Conservation (phyloP, 352 stramenopile genomes). For the Pythium diclinum region DNA sequence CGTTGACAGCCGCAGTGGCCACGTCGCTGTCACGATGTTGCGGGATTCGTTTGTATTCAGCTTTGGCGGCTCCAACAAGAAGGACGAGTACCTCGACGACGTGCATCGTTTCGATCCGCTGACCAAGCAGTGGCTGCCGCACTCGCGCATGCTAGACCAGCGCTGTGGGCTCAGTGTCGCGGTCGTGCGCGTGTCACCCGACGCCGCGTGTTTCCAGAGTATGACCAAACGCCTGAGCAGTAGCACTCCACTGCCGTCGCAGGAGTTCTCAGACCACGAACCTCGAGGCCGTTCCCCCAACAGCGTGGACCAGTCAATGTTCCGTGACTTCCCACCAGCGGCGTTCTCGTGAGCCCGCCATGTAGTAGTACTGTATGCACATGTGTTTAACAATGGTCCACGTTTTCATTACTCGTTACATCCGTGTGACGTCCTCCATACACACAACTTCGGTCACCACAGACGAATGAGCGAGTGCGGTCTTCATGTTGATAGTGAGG, state of each 20-base stretch:
- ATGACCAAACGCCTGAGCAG: background rate
- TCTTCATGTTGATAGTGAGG: background rate
- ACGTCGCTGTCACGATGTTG: slow-evolving; percentile 57
- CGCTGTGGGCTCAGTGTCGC: slow-evolving; percentile 65
- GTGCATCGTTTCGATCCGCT: slow-evolving; percentile 67
- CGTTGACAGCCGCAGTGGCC: slow-evolving; percentile 59
- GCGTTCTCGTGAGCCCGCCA: slow-evolving; percentile 13
- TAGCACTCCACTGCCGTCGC: background rate
- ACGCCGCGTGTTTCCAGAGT: slow-evolving; percentile 42
- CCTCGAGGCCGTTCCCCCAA: slow-evolving; percentile 1
- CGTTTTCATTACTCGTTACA: background rate
- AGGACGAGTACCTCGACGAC: slow-evolving; percentile 67
- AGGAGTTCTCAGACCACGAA: background rate
- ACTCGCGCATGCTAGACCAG: slow-evolving; percentile 59
- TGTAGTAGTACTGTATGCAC: background rate
- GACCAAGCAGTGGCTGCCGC: slow-evolving; percentile 54
- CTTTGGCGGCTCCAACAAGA: slow-evolving; percentile 72
- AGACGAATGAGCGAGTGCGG: background rate
- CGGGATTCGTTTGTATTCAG: slow-evolving; percentile 69
- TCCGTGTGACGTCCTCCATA: background rate
- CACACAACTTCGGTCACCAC: background rate
- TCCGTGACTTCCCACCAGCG: slow-evolving; percentile 7
- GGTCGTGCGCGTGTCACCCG: slow-evolving; percentile 36
- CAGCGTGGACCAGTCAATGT: slow-evolving; percentile 1
- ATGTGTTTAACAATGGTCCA: background rate